A percentile compares a stretch with the other conserved stretches of the same genome.
Evolutionary conservation across 352 stramenopile genomes (phyloP).

Genomic region (Phytophthora kernoviae): DNA sequence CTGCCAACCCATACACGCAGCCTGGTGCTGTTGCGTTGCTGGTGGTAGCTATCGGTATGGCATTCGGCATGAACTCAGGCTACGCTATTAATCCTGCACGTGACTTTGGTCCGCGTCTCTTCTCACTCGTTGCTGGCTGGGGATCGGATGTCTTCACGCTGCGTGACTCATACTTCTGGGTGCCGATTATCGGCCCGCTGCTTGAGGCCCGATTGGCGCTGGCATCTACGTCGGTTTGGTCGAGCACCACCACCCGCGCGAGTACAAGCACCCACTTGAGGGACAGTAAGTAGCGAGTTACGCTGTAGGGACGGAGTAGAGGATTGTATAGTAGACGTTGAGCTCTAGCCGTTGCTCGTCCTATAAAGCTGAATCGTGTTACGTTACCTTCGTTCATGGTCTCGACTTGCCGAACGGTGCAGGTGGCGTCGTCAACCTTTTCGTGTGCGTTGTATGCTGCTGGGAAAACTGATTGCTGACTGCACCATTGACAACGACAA

Average conservation of each 20-base stretch:
- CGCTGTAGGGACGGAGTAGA: slow-evolving; percentile 19
- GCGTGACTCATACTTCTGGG: slow-evolving; percentile 65
- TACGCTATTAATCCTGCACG: slow-evolving; percentile 73
- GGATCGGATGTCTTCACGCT: slow-evolving; percentile 36
- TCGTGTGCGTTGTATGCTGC: too few species aligned
- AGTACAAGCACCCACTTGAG: slow-evolving; percentile 48
- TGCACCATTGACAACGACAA: too few species aligned
- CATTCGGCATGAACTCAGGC: slow-evolving; percentile 73
- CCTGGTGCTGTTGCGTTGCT: slow-evolving; percentile 56
- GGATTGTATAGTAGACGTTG: slow-evolving; percentile 28
- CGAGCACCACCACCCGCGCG: slow-evolving; percentile 54
- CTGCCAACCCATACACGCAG: slow-evolving; percentile 46
- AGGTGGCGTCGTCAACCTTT: too few species aligned
- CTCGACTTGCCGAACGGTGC: slow-evolving; percentile 14
- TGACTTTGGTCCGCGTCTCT: slow-evolving; percentile 58
- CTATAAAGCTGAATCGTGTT: slow-evolving; percentile 20
- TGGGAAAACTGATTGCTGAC: too few species aligned
- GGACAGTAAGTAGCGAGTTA: slow-evolving; percentile 11
- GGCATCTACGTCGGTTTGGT: slow-evolving; percentile 47
- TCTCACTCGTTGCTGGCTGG: slow-evolving; percentile 50
- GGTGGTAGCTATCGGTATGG: slow-evolving; percentile 69
- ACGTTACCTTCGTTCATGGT: slow-evolving; percentile 5
- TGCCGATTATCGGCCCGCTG: slow-evolving; percentile 56
- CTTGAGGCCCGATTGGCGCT: slow-evolving; percentile 48
- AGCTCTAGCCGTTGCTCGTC: slow-evolving; percentile 8